Evolutionary conservation across 116 monocot species (phyloP).

Genomic region (Dioscorea cayenensis): DNA sequence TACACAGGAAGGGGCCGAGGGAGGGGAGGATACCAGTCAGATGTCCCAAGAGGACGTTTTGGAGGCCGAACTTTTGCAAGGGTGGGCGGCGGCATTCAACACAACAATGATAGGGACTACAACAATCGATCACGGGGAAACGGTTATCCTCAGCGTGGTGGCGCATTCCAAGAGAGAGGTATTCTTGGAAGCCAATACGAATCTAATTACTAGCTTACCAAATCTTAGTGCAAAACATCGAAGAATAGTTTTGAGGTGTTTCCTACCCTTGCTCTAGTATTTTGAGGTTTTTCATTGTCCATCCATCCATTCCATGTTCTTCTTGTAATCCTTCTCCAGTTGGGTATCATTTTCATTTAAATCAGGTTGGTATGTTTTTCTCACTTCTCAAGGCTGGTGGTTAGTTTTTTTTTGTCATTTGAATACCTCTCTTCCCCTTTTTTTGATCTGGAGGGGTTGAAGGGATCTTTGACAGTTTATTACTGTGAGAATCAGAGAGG

Average conservation of each 20-base stretch:
- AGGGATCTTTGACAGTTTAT: not conserved
- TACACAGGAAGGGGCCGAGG: conserved; percentile 55
- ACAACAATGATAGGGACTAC: conserved; percentile 15
- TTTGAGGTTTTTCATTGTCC: not conserved
- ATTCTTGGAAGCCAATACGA: conserved; percentile 33
- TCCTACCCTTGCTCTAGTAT: not conserved
- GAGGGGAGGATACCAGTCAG: conserved; percentile 38
- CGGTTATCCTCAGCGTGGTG: conserved; percentile 26
- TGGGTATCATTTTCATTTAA: not conserved
- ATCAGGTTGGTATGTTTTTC: not conserved
- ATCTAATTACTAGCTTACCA: not conserved
- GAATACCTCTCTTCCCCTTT: not conserved
- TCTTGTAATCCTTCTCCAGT: not conserved
- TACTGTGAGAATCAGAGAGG: too few relatives aligned
- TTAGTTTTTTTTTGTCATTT: not conserved
- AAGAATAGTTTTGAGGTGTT: not conserved
- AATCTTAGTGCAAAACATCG: not conserved
- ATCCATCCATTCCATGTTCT: too few relatives aligned
- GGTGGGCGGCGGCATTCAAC: conserved; percentile 11
- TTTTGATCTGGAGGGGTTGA: conserved; percentile 1
- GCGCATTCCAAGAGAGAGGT: conserved; percentile 26
- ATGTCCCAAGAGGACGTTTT: conserved; percentile 35
- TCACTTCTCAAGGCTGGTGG: not conserved
- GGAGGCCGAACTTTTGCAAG: conserved; percentile 21
- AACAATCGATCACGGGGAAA: conserved; percentile 36